Evolutionary conservation across 352 stramenopile genomes (phyloP).

Genomic region (Phytophthora pseudosyringae): DNA sequence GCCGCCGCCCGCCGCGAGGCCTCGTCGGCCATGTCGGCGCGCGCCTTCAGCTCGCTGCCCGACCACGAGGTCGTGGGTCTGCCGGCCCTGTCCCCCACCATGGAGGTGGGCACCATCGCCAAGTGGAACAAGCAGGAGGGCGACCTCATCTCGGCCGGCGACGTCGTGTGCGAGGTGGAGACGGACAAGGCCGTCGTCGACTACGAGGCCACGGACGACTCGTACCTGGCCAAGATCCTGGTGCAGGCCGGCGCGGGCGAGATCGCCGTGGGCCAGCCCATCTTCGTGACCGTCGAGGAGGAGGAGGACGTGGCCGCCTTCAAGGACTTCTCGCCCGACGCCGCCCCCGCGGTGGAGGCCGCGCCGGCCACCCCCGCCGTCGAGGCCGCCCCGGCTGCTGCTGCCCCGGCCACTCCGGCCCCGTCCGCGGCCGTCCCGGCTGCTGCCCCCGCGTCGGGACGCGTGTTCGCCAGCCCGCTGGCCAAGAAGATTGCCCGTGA

Average conservation of each 20-base stretch:
- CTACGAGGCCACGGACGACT: constrained; percentile 97
- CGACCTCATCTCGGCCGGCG: constrained; percentile 90
- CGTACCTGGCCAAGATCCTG: constrained; percentile 95
- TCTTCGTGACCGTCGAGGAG: constrained; percentile 73
- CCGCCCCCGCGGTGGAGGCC: constrained; percentile 33
- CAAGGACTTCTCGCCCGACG: constrained; percentile 59
- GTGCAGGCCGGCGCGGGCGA: constrained; percentile 85
- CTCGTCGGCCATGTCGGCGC: constrained; percentile 30
- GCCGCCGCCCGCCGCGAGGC: constrained; percentile 30
- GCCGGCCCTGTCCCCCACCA: constrained; percentile 89
- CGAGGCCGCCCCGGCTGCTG: constrained; percentile 33
- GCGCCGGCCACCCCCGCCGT: constrained; percentile 30
- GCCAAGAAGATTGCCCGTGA: constrained; percentile 92
- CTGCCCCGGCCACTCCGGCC: constrained; percentile 26
- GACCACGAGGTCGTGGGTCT: constrained; percentile 84
- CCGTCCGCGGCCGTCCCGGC: constrained; percentile 19
- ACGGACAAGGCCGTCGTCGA: constrained; percentile 99
- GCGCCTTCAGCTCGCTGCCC: constrained; percentile 65
- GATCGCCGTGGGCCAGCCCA: constrained; percentile 81
- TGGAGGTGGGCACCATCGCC: constrained; percentile 95
- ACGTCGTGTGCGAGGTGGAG: constrained; percentile 96
- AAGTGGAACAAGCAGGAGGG: constrained; percentile 95
- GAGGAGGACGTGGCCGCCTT: constrained; percentile 63
- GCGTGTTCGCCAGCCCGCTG: constrained; percentile 94
- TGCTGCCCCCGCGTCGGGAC: constrained; percentile 52